These are phyloP conservation scores for Leonotis leonurus DNA, from an alignment of 257 asterid genomes.

Conservation along the genomic window DNA sequence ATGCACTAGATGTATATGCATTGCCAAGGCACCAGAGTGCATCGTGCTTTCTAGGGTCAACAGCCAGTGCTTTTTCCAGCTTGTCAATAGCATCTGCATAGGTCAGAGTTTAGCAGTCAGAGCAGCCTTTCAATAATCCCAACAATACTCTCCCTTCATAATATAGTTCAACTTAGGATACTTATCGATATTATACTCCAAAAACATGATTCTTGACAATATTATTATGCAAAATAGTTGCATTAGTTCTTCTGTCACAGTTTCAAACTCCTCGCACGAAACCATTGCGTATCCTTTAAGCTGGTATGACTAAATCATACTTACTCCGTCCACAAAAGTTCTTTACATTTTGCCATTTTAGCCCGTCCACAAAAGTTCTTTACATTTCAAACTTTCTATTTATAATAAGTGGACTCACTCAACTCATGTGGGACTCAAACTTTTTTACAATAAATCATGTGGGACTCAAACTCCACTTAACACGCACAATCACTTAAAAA, in stretches of 20 bases:
- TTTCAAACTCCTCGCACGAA: not conserved
- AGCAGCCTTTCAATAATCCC: not conserved
- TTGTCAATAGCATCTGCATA: conserved; percentile 63
- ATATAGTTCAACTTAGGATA: not conserved
- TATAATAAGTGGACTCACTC: too few relatives aligned
- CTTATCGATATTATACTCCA: not conserved
- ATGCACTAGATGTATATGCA: conserved; percentile 73
- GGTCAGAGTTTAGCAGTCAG: conserved; percentile 1
- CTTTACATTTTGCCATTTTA: too few relatives aligned
- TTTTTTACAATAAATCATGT: too few relatives aligned
- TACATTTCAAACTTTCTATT: too few relatives aligned
- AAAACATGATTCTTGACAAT: not conserved
- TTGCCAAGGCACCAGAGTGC: conserved; percentile 88
- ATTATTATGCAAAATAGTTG: too few relatives aligned
- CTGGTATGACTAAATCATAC: not conserved
- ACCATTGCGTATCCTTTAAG: not conserved
- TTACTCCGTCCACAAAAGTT: too few relatives aligned
- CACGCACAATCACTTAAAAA: too few relatives aligned
- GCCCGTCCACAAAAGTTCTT: too few relatives aligned
- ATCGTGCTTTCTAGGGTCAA: conserved; percentile 66
- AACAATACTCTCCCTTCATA: not conserved
- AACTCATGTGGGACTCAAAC: too few relatives aligned
- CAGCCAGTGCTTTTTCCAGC: conserved; percentile 72
- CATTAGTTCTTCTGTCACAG: not conserved
- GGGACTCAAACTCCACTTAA: too few relatives aligned